A percentile compares a stretch with the other conserved stretches of the same genome.
Evolutionary conservation across 2,329 filamentous ascomycete species (phyloP).

Genomic region (Colletotrichum cordylinicola): DNA sequence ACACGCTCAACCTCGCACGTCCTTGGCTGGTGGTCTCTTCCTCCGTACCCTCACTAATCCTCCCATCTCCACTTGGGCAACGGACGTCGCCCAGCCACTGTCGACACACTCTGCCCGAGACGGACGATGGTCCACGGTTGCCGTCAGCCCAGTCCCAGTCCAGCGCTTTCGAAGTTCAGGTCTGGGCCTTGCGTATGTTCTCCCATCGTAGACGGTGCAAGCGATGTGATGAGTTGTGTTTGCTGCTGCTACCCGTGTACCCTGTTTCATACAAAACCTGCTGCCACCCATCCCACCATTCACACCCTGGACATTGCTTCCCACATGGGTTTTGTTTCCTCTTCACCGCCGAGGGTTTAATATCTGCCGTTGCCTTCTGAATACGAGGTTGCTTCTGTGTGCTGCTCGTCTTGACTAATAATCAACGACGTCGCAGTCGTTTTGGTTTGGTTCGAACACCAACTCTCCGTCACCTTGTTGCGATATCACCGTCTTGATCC

Average conservation of each 20-base stretch:
- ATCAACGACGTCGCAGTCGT: background rate
- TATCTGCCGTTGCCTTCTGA: background rate
- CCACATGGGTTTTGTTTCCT: background rate
- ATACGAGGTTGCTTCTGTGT: background rate
- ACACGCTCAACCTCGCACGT: constrained; percentile 1
- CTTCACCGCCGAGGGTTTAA: constrained; percentile 3
- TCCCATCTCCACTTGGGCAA: constrained; percentile 15
- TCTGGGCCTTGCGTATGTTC: background rate
- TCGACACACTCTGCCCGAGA: constrained; percentile 13
- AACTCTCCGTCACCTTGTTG: background rate
- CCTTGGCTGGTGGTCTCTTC: background rate
- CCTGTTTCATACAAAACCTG: constrained; percentile 21
- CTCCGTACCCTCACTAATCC: background rate
- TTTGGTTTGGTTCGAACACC: background rate
- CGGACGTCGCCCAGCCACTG: constrained; percentile 8
- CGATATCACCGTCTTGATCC: background rate
- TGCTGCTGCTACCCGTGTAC: constrained; percentile 23
- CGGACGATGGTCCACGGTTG: background rate
- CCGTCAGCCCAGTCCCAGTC: constrained; percentile 6
- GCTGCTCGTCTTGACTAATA: background rate
- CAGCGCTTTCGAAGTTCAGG: background rate
- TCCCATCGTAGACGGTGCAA: background rate
- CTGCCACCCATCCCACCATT: constrained; percentile 1
- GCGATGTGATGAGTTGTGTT: constrained; percentile 1
- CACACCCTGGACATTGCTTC: background rate